Conservation (phyloP, 2,329 filamentous ascomycete genomes). For the Claviceps humidiphila region DNA sequence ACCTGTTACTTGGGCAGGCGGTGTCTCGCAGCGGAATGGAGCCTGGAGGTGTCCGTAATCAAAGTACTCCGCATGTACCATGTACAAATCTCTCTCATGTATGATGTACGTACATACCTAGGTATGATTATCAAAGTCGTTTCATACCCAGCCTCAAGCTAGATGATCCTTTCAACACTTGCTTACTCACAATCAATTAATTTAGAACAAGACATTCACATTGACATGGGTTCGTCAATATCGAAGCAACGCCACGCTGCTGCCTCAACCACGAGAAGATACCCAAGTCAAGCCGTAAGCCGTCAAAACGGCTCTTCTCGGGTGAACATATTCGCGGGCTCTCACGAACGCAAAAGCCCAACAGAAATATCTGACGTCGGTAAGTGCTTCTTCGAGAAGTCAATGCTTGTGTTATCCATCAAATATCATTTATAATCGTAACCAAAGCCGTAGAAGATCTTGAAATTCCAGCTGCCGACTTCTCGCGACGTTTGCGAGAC, state of each 20-base stretch:
- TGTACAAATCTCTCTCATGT: too few species aligned
- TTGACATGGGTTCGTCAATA: slow-evolving; percentile 1
- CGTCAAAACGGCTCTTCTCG: neutral
- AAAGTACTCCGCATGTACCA: too few species aligned
- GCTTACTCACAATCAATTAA: too few species aligned
- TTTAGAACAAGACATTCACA: too few species aligned
- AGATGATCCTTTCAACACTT: too few species aligned
- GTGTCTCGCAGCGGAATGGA: too few species aligned
- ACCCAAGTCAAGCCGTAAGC: neutral
- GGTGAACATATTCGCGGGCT: neutral
- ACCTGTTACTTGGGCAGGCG: too few species aligned
- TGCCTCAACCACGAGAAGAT: neutral
- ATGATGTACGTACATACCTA: too few species aligned
- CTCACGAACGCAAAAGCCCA: neutral
- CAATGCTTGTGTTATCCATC: neutral
- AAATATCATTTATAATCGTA: neutral
- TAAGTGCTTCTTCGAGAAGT: neutral
- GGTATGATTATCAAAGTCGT: too few species aligned
- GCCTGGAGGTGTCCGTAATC: too few species aligned
- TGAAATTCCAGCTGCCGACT: neutral
- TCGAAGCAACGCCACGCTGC: neutral
- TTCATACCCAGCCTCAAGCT: too few species aligned
- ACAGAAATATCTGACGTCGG: neutral
- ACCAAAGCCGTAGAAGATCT: neutral
- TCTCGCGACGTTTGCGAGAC: slow-evolving; percentile 1